Evolutionary conservation across 305 asterid genomes (phyloP).

Genomic region (Solanum chacoense): DNA sequence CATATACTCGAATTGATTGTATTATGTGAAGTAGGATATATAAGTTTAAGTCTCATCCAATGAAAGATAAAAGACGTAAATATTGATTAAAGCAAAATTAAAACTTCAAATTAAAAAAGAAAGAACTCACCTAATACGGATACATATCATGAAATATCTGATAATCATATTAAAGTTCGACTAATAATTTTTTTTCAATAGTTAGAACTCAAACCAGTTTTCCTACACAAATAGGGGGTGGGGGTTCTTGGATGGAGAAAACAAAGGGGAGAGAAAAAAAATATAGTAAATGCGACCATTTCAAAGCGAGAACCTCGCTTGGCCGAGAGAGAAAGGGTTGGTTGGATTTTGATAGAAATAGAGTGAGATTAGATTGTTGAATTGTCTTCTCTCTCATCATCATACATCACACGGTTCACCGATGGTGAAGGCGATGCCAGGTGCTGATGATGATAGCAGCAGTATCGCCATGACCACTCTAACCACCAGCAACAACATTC

Average conservation of each 20-base stretch:
- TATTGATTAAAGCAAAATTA: background rate
- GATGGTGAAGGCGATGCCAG: slow-evolving; percentile 63
- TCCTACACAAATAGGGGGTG: background rate
- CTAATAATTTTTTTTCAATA: no score
- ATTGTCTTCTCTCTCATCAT: slow-evolving; percentile 8
- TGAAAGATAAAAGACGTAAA: background rate
- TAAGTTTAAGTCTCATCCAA: no score
- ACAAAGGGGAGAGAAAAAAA: background rate
- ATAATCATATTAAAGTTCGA: background rate
- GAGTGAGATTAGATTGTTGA: background rate
- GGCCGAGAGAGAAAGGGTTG: background rate
- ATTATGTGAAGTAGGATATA: background rate
- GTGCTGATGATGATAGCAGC: slow-evolving; percentile 1
- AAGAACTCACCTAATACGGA: no score
- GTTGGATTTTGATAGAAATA: slow-evolving; percentile 18
- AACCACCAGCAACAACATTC: slow-evolving; percentile 26
- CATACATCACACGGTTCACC: slow-evolving; percentile 18
- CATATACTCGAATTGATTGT: no score
- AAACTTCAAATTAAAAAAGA: no score
- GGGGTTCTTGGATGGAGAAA: background rate
- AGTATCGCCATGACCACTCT: background rate
- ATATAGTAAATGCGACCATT: slow-evolving; percentile 20
- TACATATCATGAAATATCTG: background rate
- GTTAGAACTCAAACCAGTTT: background rate
- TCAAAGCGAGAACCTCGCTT: slow-evolving; percentile 49